These are phyloP conservation scores for Pseudocercospora crystallina DNA, from an alignment of 2,329 filamentous ascomycete species.

Conservation along the genomic window DNA sequence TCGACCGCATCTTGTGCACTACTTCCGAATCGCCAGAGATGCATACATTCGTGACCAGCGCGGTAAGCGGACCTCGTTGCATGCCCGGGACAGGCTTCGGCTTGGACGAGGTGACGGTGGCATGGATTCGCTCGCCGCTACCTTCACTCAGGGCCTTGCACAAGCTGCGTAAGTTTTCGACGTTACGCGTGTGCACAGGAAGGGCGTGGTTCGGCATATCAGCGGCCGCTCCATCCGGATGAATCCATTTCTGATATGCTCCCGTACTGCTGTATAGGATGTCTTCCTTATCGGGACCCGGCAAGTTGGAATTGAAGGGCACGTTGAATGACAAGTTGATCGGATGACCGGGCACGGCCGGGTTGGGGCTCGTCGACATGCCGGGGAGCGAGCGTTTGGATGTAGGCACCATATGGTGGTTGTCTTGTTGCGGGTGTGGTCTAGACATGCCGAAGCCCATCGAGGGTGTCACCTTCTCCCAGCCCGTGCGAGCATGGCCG, in stretches of 20 bases:
- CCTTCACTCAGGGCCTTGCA: slow-evolving; percentile 77
- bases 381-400: slow-evolving; percentile 57
- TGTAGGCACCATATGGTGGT: slow-evolving; percentile 19
- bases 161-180: slow-evolving; percentile 73
- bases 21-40: slow-evolving; percentile 84
- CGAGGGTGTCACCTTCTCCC: slow-evolving; percentile 61
- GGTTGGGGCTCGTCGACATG: slow-evolving; percentile 48
- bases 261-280: slow-evolving; percentile 88
- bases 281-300: slow-evolving; percentile 90
- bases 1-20: slow-evolving; percentile 85
- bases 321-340: slow-evolving; percentile 98
- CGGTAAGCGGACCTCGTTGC: slow-evolving; percentile 51
- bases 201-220: slow-evolving; percentile 82
- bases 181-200: slow-evolving; percentile 86
- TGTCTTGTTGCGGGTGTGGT: slow-evolving; percentile 44
- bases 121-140: slow-evolving; percentile 67
- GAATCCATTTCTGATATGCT: slow-evolving; percentile 88
- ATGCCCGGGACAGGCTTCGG: slow-evolving; percentile 61
- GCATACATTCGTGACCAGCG: slow-evolving; percentile 75
- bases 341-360: slow-evolving; percentile 69
- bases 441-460: slow-evolving; percentile 63
- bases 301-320: slow-evolving; percentile 87
- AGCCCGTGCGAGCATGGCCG: slow-evolving; percentile 65
- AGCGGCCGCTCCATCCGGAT: slow-evolving; percentile 82
- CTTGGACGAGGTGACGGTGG: slow-evolving; percentile 78